phyloP scores from a whole-genome alignment of 352 stramenopile genomes.

The Phytophthora parvispora region DNA sequence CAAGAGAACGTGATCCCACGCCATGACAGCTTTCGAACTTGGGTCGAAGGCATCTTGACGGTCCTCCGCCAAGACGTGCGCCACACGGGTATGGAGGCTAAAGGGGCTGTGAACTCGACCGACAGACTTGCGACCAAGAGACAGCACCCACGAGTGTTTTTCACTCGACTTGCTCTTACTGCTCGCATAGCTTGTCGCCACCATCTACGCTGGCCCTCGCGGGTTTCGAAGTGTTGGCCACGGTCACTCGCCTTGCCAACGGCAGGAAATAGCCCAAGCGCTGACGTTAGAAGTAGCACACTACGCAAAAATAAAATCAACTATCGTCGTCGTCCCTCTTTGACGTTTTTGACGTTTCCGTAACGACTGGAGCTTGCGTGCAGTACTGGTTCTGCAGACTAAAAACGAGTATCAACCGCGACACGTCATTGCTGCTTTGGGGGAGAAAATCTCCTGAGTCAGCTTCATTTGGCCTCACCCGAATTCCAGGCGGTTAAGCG shows the following conservation, averaged over 20 bases:
- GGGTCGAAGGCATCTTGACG: conserved; percentile 58
- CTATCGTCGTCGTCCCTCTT: background rate
- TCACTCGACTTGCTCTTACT: conserved; percentile 10
- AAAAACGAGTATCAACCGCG: background rate
- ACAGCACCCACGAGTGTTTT: conserved; percentile 20
- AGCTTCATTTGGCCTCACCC: conserved; percentile 9
- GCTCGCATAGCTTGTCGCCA: background rate
- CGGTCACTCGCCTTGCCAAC: background rate
- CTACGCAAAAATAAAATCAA: background rate
- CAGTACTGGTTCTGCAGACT: background rate
- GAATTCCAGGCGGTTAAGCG: background rate
- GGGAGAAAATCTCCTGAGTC: background rate
- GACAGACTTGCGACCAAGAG: conserved; percentile 6
- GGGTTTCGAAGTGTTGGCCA: background rate
- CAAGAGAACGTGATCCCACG: conserved; percentile 70
- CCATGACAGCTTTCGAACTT: conserved; percentile 41
- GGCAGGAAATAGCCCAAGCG: background rate
- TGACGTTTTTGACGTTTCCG: background rate
- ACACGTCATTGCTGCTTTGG: no score
- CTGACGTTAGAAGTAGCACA: conserved; percentile 6
- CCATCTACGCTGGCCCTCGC: background rate
- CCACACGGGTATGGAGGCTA: conserved; percentile 20
- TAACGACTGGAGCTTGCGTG: background rate
- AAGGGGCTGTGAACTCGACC: conserved; percentile 16
- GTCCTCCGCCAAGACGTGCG: conserved; percentile 29